phyloP scores from a whole-genome alignment of 2,329 filamentous ascomycete species.

The Colletotrichum gloeosporioides region DNA sequence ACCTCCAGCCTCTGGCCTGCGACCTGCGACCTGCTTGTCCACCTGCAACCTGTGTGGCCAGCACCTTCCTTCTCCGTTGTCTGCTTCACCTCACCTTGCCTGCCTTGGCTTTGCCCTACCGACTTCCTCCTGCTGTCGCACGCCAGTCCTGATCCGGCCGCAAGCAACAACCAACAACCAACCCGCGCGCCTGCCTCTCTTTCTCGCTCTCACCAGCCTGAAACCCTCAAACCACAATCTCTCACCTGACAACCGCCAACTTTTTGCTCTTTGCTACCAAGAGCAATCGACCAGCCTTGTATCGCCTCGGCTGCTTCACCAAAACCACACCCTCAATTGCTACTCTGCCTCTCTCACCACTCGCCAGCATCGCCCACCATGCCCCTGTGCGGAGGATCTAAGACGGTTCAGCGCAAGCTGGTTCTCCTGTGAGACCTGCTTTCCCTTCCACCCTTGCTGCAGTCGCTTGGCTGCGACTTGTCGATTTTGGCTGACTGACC shows the following conservation, averaged over 20 bases:
- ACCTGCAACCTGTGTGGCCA: background rate
- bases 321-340: background rate
- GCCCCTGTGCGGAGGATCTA: conserved; percentile 69
- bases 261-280: background rate
- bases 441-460: conserved; percentile 17
- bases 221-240: background rate
- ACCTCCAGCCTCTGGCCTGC: background rate
- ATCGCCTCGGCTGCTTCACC: background rate
- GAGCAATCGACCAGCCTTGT: background rate
- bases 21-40: background rate
- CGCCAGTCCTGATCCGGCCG: background rate
- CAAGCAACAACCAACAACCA: conserved; percentile 7
- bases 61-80: background rate
- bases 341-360: background rate
- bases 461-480: background rate
- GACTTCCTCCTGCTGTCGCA: background rate
- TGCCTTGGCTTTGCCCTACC: conserved; percentile 1
- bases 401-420: conserved; percentile 95
- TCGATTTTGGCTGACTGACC: conserved; percentile 11
- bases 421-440: conserved; percentile 77
- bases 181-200: background rate
- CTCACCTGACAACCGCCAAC: background rate
- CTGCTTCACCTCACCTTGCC: background rate
- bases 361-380: background rate
- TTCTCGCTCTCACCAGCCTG: background rate